These are phyloP conservation scores for Myriosclerotinia scirpicola DNA, from an alignment of 2,329 filamentous ascomycete genomes.

Conservation along the genomic window DNA sequence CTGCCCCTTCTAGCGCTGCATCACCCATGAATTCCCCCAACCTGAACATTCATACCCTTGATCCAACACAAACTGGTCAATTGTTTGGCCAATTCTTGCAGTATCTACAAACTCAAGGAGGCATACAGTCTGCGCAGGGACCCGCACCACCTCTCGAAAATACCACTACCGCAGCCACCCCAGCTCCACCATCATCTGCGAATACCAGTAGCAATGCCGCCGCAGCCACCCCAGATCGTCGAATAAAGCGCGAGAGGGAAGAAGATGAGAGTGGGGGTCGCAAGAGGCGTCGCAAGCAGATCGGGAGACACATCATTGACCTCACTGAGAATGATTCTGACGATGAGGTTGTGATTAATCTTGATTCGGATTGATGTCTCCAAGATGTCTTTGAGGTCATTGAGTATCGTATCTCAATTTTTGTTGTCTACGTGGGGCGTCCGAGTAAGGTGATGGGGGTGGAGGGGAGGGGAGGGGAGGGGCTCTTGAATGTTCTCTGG, in stretches of 20 bases:
- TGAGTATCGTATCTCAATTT: not conserved
- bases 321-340: constrained; percentile 9
- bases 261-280: not conserved
- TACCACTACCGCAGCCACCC: not conserved
- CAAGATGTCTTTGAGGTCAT: not conserved
- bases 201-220: not conserved
- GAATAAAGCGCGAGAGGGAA: constrained; percentile 4
- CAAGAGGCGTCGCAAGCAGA: not conserved
- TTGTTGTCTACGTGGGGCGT: too few species aligned
- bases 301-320: constrained; percentile 2
- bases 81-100: not conserved
- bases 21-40: not conserved
- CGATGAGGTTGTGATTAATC: constrained; percentile 2
- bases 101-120: not conserved
- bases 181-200: not conserved
- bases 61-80: not conserved
- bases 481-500: too few species aligned
- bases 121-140: not conserved
- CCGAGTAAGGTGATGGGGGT: too few species aligned
- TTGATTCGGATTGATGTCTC: not conserved
- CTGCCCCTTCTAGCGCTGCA: not conserved
- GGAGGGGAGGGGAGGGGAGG: too few species aligned
- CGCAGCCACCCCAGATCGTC: not conserved
- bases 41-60: not conserved
- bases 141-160: too few species aligned